phyloP scores from a whole-genome alignment of 148 eudicot species.

The Chenopodium suecicum region DNA sequence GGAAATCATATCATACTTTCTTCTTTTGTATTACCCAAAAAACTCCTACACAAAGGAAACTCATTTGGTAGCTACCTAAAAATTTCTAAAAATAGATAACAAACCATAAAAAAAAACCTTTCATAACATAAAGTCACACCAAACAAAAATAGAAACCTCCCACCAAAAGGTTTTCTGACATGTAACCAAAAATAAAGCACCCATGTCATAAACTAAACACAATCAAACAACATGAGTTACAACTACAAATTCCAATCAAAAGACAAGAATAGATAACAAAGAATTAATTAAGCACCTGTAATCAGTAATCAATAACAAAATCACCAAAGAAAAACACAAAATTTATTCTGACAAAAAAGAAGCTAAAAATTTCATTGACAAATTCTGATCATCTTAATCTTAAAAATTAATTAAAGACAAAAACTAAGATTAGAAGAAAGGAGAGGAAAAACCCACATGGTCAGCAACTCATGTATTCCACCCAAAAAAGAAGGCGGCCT shows the following conservation, averaged over 20 bases:
- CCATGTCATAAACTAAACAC: constrained; percentile 12
- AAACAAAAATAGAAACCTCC: constrained; percentile 19
- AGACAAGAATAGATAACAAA: neutral
- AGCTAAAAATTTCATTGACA: constrained; percentile 5
- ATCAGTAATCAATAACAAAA: neutral
- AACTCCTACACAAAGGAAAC: neutral
- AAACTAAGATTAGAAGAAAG: constrained; percentile 11
- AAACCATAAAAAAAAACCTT: neutral
- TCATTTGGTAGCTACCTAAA: neutral
- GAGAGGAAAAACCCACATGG: constrained; percentile 26
- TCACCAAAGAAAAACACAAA: neutral
- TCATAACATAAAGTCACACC: constrained; percentile 12
- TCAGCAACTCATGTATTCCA: constrained; percentile 30
- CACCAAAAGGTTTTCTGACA: constrained; percentile 28
- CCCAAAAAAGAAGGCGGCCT: constrained; percentile 29
- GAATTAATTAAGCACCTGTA: constrained; percentile 18
- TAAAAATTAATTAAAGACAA: constrained; percentile 7
- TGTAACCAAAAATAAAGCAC: constrained; percentile 1
- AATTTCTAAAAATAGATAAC: constrained; percentile 18
- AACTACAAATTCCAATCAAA: constrained; percentile 11
- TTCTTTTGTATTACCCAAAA: neutral
- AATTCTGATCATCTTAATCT: constrained; percentile 22
- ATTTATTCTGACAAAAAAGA: neutral
- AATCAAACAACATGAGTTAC: constrained; percentile 7
- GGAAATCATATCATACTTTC: neutral